Base-by-base conservation (phyloP, 1,139 yeast genomes). In the Diutina mesorugosa region DNA sequence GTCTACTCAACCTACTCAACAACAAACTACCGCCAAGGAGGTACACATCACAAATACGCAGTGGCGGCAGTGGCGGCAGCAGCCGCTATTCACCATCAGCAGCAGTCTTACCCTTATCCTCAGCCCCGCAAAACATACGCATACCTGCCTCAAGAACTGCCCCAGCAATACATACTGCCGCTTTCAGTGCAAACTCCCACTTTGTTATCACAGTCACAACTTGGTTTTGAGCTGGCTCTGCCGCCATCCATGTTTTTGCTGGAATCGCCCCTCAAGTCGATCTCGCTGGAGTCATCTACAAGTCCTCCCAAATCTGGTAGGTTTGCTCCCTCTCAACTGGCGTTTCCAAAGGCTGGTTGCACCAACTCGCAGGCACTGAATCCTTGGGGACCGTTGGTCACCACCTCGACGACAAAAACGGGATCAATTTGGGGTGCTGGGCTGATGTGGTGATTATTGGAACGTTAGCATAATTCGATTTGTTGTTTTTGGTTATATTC, bases 21-120 rank as follows among this genome's bases (percentile, higher is more conserved):
- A 38, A 38, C 16, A 8, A 38, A 38, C 29, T 50, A 32, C 53
- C 53, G 53, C 12, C 53, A 50, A n/a, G 35, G 38, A n/a, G 38
- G 38, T 6, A 16, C 53, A 9, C 53, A 30, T 16, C 45, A 50
- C 12, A 30, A 50, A 14, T 50, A 50, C 45, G 53, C 53, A 10
- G 53, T 50, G 53, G 53, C 53, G 14, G 53, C 53, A 10, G 53
- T 50, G 53, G 53, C 53, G 35, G 53, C 53, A n/a, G 53, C 53
- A 12, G 53, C 53, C 2, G 53, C 53, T 1, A 45, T 50, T 4
- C 53, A 50, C 16, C 53, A 50, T 6, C 45, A 32, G 16, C 53
- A 50, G 16, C 45, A n/a, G 10, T 29, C 35, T 14, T 48, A 48
- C 38, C 18, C 30, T 10, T 14, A 26, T 5, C 30, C n/a, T 14